These are phyloP conservation scores for Kandelia obovata DNA, from an alignment of 345 rosid genomes.

Conservation along the genomic window DNA sequence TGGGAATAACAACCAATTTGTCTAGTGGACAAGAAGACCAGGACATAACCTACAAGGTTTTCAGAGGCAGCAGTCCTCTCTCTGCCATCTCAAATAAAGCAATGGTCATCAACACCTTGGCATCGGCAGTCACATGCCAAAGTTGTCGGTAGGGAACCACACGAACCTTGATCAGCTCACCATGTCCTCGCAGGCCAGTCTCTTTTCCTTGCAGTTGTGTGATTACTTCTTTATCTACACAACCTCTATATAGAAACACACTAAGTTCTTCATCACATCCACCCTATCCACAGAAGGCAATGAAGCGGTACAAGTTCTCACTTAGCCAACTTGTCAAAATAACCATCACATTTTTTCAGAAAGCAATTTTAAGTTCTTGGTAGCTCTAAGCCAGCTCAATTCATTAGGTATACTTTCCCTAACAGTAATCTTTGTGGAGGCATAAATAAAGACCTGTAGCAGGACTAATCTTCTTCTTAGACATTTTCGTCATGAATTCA, in stretches of 20 bases:
- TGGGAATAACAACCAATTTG: not conserved
- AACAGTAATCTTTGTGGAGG: too few relatives aligned
- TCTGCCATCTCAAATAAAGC: conserved; percentile 81
- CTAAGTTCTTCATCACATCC: conserved; percentile 92
- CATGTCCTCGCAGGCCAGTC: conserved; percentile 65
- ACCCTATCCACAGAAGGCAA: conserved; percentile 48
- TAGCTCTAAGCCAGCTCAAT: too few relatives aligned
- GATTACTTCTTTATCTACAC: conserved; percentile 54
- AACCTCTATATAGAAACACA: conserved; percentile 59
- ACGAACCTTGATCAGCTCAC: conserved; percentile 77
- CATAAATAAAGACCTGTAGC: too few relatives aligned
- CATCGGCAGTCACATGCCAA: conserved; percentile 76
- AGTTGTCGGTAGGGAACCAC: conserved; percentile 60
- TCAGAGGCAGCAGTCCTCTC: conserved; percentile 46
- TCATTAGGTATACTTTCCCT: too few relatives aligned
- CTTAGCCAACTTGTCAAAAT: not conserved
- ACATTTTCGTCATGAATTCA: too few relatives aligned
- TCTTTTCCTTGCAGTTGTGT: conserved; percentile 73
- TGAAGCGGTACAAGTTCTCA: conserved; percentile 1
- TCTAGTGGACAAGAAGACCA: not conserved
- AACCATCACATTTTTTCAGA: not conserved
- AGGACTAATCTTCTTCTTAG: too few relatives aligned
- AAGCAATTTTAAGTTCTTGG: not conserved
- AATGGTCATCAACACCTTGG: conserved; percentile 63
- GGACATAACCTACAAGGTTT: conserved; percentile 12